These are phyloP conservation scores for Plasmopara halstedii DNA, from an alignment of 352 stramenopile genomes.

Conservation along the genomic window DNA sequence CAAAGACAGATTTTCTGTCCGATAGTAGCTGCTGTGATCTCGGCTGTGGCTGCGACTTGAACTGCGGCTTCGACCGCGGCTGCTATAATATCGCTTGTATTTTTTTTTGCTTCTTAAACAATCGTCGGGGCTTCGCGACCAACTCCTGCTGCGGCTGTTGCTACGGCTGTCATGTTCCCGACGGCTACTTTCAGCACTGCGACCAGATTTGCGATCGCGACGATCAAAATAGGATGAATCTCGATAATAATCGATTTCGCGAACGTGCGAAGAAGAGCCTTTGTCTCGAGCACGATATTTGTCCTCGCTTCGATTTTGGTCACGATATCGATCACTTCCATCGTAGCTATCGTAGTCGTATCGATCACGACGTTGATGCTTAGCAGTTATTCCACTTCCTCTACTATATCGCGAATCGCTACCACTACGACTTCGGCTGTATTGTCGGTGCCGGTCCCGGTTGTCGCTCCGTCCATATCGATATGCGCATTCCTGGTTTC, in stretches of 20 bases:
- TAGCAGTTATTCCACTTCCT: constrained; percentile 4
- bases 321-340: constrained; percentile 22
- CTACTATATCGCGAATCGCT: constrained; percentile 5
- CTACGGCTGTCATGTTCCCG: constrained; percentile 27
- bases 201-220: constrained; percentile 20
- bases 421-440: constrained; percentile 20
- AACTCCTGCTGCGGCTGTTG: constrained; percentile 27
- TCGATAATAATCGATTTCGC: constrained; percentile 27
- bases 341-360: constrained; percentile 30
- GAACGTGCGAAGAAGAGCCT: neutral
- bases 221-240: constrained; percentile 28
- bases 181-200: constrained; percentile 6
- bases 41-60: constrained; percentile 39
- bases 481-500: constrained; percentile 16
- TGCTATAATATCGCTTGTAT: constrained; percentile 35
- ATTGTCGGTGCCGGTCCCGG: constrained; percentile 11
- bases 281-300: constrained; percentile 20
- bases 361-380: constrained; percentile 14
- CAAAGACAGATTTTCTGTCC: constrained; percentile 16
- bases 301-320: constrained; percentile 22
- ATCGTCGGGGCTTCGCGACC: constrained; percentile 25
- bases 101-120: constrained; percentile 24
- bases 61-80: constrained; percentile 29
- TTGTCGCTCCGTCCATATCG: constrained; percentile 6
- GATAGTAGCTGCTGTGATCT: constrained; percentile 21